A percentile compares a stretch with the other conserved stretches of the same genome.
Conservation (phyloP, 176 grass and related monocot genomes). For the Phoenix dactylifera region DNA sequence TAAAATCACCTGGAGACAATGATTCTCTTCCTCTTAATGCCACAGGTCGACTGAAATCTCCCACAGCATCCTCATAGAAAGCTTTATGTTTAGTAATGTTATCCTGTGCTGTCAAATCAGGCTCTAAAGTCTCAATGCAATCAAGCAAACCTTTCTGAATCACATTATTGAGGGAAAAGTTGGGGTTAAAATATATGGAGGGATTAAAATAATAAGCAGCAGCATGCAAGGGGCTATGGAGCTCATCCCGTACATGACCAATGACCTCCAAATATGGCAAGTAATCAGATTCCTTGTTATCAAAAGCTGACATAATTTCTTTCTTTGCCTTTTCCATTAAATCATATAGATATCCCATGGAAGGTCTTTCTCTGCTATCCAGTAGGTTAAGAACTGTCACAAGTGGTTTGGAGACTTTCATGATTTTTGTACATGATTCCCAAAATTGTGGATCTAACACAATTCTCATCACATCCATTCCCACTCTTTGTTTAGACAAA, state of each 20-base stretch:
- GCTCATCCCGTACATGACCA: conserved; percentile 19
- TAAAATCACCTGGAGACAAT: conserved; percentile 16
- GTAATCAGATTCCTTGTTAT: conserved; percentile 24
- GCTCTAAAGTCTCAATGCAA: conserved; percentile 28
- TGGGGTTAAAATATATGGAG: conserved; percentile 21
- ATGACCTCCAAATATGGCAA: conserved; percentile 27
- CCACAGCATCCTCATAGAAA: conserved; percentile 19
- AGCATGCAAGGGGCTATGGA: conserved; percentile 30
- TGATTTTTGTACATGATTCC: conserved; percentile 25
- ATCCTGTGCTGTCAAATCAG: conserved; percentile 22
- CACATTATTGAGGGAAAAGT: conserved; percentile 29
- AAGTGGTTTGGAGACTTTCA: conserved; percentile 26
- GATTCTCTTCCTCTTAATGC: conserved; percentile 24
- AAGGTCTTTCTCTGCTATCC: conserved; percentile 31
- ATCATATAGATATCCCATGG: conserved; percentile 36
- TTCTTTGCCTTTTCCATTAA: conserved; percentile 32
- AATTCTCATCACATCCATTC: conserved; percentile 25
- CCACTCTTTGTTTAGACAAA: conserved; percentile 17
- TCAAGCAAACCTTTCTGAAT: conserved; percentile 29
- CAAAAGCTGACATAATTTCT: conserved; percentile 30
- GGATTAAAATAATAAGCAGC: conserved; percentile 41
- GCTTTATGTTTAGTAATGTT: conserved; percentile 28
- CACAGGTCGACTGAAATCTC: conserved; percentile 15
- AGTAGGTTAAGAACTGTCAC: conserved; percentile 13
- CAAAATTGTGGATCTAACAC: conserved; percentile 35